Evolutionary conservation across 2,329 filamentous ascomycete species (phyloP).

Genomic region (Neofusicoccum parvum): DNA sequence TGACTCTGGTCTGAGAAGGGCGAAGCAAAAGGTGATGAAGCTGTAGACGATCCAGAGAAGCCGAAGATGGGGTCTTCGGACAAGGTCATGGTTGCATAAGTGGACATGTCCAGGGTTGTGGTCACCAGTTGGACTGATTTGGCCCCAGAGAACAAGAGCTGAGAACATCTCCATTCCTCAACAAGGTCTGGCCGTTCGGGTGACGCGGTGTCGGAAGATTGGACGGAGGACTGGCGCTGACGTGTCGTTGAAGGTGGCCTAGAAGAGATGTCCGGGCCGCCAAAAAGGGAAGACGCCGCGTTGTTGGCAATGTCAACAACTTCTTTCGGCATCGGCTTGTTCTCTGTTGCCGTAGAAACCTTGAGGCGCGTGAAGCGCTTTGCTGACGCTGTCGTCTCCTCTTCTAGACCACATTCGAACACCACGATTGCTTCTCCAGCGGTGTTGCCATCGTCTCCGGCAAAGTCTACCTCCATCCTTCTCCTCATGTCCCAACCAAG

Average conservation of each 20-base stretch:
- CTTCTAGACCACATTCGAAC: constrained; percentile 70
- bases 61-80: constrained; percentile 76
- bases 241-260: constrained; percentile 31
- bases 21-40: constrained; percentile 57
- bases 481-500: constrained; percentile 91
- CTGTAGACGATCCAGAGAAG: constrained; percentile 56
- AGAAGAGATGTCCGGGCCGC: constrained; percentile 37
- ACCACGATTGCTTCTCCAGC: constrained; percentile 78
- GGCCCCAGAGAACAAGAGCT: constrained; percentile 63
- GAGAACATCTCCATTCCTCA: constrained; percentile 69
- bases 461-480: constrained; percentile 85
- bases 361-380: constrained; percentile 62
- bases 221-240: not conserved
- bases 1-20: constrained; percentile 54
- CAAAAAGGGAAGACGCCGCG: constrained; percentile 52
- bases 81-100: constrained; percentile 68
- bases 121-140: constrained; percentile 67
- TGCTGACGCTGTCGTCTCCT: constrained; percentile 56
- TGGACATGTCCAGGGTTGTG: constrained; percentile 73
- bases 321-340: constrained; percentile 24
- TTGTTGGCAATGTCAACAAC: constrained; percentile 10
- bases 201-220: constrained; percentile 27
- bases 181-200: constrained; percentile 39
- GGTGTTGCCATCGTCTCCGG: constrained; percentile 72
- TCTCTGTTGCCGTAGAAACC: constrained; percentile 37